A percentile compares a stretch with the other conserved stretches of the same genome.
Evolutionary conservation across 2,329 filamentous ascomycete genomes (phyloP).

Genomic region (Colletotrichum lindemuthianum): DNA sequence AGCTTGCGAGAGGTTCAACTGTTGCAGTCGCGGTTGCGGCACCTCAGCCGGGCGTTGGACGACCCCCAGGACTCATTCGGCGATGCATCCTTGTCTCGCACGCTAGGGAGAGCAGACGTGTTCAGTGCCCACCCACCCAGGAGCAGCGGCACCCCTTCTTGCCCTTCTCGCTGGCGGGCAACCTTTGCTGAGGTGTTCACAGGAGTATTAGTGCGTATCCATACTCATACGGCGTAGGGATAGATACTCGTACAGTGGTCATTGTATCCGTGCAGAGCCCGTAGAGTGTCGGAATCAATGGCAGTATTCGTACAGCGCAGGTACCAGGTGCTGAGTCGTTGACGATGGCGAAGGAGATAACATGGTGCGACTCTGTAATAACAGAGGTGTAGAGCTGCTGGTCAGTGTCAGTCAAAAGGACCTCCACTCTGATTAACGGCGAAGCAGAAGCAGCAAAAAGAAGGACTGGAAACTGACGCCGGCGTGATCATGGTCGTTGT

Average conservation of each 20-base stretch:
- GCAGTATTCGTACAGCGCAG: not conserved
- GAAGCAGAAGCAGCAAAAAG: too few species aligned
- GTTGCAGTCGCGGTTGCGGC: not conserved
- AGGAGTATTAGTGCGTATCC: too few species aligned
- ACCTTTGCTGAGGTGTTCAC: too few species aligned
- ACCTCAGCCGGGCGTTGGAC: constrained; percentile 9
- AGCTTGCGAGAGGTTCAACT: too few species aligned
- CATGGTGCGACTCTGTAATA: too few species aligned
- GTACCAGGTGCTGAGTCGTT: too few species aligned
- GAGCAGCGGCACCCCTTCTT: not conserved
- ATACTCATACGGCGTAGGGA: too few species aligned
- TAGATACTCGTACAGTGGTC: too few species aligned
- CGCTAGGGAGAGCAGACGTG: constrained; percentile 29
- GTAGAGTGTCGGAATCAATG: too few species aligned
- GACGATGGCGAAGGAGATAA: too few species aligned
- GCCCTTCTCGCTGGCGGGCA: not conserved
- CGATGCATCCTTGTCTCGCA: constrained; percentile 7
- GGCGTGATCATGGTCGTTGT: not conserved
- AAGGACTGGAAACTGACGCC: constrained; percentile 9
- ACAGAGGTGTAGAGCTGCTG: not conserved
- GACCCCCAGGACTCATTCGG: constrained; percentile 9
- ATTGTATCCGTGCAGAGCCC: too few species aligned
- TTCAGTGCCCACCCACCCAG: constrained; percentile 24
- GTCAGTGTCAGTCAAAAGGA: not conserved
- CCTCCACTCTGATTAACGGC: too few species aligned